Percentiles rank a stretch among this genome's conserved stretches.
Conservation (phyloP, 345 rosid genomes). For the Lagerstroemia speciosa region DNA sequence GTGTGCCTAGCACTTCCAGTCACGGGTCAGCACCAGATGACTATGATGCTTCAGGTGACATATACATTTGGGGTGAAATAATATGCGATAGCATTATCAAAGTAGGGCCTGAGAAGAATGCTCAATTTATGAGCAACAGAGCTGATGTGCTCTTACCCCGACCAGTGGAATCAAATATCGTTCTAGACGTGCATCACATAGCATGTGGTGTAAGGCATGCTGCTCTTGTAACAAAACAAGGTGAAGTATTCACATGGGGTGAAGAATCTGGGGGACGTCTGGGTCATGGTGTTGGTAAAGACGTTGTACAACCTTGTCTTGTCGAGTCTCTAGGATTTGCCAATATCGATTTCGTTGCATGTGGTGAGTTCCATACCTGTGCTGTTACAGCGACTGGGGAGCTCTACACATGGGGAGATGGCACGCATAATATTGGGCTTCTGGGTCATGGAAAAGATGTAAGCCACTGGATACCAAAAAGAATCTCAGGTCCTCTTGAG, state of each 20-base stretch:
- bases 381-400: conserved; percentile 92
- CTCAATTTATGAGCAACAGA: conserved; percentile 43
- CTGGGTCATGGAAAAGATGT: conserved; percentile 84
- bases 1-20: conserved; percentile 90
- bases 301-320: conserved; percentile 64
- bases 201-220: conserved; percentile 91
- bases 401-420: conserved; percentile 96
- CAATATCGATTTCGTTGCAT: conserved; percentile 70
- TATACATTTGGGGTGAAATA: conserved; percentile 94
- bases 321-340: conserved; percentile 65
- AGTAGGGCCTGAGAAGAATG: conserved; percentile 51
- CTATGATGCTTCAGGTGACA: conserved; percentile 94
- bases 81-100: conserved; percentile 54
- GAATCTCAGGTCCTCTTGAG: conserved; percentile 85
- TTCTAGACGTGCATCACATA: conserved; percentile 80
- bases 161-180: conserved; percentile 76
- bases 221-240: conserved; percentile 83
- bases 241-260: conserved; percentile 95
- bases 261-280: conserved; percentile 94
- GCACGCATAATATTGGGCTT: conserved; percentile 83
- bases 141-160: conserved; percentile 66
- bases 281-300: conserved; percentile 81
- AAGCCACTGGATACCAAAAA: conserved; percentile 98
- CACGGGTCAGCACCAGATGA: conserved; percentile 97
- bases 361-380: conserved; percentile 95